Conservation (phyloP, 2,329 filamentous ascomycete genomes). For the Sclerotinia trifoliorum region DNA sequence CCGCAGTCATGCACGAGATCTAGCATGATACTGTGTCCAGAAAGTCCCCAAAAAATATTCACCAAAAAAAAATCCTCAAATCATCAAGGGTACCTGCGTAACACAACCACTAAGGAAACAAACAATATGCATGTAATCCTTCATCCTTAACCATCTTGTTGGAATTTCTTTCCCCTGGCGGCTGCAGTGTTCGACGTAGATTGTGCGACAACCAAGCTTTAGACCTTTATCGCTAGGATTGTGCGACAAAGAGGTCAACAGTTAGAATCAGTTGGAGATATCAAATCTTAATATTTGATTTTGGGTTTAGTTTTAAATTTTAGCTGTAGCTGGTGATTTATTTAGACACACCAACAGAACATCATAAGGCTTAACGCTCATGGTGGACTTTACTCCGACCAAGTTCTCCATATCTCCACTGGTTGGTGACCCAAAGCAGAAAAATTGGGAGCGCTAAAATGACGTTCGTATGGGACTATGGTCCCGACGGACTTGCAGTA, state of each 20-base stretch:
- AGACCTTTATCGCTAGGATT: conserved; percentile 9
- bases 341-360: not conserved
- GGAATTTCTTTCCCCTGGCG: conserved; percentile 10
- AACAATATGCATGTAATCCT: conserved; percentile 13
- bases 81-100: conserved; percentile 15
- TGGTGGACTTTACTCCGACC: too few relatives aligned
- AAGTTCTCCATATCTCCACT: not conserved
- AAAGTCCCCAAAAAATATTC: not conserved
- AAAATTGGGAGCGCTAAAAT: not conserved
- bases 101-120: not conserved
- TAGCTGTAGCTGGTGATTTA: not conserved
- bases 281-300: not conserved
- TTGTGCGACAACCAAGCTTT: conserved; percentile 1
- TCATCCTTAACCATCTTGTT: conserved; percentile 16
- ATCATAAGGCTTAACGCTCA: not conserved
- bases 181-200: conserved; percentile 5
- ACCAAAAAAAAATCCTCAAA: not conserved
- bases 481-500: not conserved
- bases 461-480: not conserved
- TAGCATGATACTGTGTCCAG: not conserved
- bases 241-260: not conserved
- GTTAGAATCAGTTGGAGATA: not conserved
- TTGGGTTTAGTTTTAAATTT: not conserved
- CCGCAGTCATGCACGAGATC: conserved; percentile 13
- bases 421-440: too few relatives aligned